phyloP scores from a whole-genome alignment of 2,329 filamentous ascomycete species.

The Paecilomyces niveus region DNA sequence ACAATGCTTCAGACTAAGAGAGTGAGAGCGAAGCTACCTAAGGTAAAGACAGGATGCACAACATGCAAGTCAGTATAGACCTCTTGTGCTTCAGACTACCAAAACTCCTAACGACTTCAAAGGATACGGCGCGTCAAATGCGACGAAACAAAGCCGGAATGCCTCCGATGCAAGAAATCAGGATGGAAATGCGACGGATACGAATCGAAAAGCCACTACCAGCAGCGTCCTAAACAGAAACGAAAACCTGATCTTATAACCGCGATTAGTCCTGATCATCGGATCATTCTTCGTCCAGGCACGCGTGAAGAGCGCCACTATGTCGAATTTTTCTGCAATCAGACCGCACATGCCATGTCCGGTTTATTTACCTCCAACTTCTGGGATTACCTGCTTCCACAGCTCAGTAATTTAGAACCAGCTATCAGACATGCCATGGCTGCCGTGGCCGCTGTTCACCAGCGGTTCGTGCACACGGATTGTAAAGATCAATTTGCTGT shows the following conservation, averaged over 20 bases:
- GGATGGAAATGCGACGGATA: constrained; percentile 42
- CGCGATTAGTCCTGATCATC: constrained; percentile 7
- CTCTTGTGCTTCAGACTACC: neutral
- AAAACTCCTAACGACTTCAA: neutral
- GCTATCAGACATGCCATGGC: constrained; percentile 45
- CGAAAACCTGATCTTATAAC: neutral
- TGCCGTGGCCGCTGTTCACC: constrained; percentile 45
- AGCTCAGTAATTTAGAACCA: constrained; percentile 40
- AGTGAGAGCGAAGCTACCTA: neutral
- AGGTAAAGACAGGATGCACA: neutral
- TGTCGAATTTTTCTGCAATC: constrained; percentile 34
- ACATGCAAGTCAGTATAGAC: neutral
- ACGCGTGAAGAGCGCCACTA: constrained; percentile 27
- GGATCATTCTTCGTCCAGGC: constrained; percentile 13
- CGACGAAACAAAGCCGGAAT: neutral
- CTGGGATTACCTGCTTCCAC: constrained; percentile 36
- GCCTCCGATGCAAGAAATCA: neutral
- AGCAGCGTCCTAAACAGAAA: constrained; percentile 4
- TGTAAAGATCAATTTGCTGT: neutral
- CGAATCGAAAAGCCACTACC: constrained; percentile 6
- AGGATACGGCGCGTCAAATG: neutral
- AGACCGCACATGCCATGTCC: constrained; percentile 37
- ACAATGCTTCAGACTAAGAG: neutral
- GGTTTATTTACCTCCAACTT: constrained; percentile 30
- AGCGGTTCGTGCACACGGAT: constrained; percentile 13